Base-by-base conservation (phyloP, 1,284 basidiomycete genomes). In the Vanrija sp. region DNA sequence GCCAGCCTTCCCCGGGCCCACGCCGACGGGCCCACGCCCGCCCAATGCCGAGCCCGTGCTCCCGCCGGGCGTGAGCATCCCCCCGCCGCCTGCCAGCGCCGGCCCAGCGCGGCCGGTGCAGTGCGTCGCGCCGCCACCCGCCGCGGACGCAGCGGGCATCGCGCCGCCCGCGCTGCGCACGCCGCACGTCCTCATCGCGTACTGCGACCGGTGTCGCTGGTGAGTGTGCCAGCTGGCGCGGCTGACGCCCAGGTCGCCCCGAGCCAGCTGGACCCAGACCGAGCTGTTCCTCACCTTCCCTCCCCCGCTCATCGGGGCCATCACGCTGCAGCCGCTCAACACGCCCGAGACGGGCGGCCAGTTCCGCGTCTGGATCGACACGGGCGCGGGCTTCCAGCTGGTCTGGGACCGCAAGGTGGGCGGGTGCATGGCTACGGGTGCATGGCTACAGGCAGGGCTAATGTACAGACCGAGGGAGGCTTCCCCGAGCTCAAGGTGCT, bases 271-370 rank as follows among this genome's bases (percentile, higher is more conserved):
- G 91, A 82, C 85, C 4, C 87, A 89, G 56, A 95, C 91, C 0
- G 91, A 95, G 65, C 80, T 95, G 19, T 83, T 92, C 65, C 75
- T 95, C 45, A 94, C 91, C 0, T 95, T 95, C 72, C 86, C 89
- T 3, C 82, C 87, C 18, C 88, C 89, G 0, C 68, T 76, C 1
- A 72, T 95, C 41, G 79, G 78, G 36, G 78, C 82, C 35, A 83
- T 92, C 49, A 82, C 84, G 8, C 78, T 94, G 52, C 72, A 88
- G 24, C 91, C 92, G 15, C 78, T 85, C 49, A 88, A 85, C 65
- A 70, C 84, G 16, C 86, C 88, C 16, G 89, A 92, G 61, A 88
- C 90, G 7, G 86, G 84, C 35, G 91, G 91, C 20, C 80, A 89
- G 23, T 96, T 95, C 72, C 82, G 91, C 23, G 84, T 94, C 16